Conservation (phyloP, 2,329 filamentous ascomycete genomes). For the Ophiostoma sp. region DNA sequence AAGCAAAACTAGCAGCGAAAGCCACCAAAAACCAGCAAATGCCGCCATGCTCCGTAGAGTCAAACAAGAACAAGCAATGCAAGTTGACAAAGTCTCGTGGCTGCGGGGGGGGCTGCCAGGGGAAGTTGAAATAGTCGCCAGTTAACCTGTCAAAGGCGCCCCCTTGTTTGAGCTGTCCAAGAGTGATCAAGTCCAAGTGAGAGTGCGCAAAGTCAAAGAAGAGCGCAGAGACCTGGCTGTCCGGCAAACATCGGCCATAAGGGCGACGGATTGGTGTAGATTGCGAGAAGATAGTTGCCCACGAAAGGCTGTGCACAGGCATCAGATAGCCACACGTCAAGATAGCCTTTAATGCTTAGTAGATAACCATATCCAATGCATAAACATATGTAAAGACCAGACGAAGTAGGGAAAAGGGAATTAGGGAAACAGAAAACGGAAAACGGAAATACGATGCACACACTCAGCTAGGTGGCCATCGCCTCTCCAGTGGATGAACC, state of each 20-base stretch:
- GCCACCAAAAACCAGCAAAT: constrained; percentile 1
- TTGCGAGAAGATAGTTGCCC: background rate
- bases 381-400: background rate
- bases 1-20: background rate
- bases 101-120: background rate
- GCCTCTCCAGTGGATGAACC: background rate
- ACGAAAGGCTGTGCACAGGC: background rate
- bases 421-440: background rate
- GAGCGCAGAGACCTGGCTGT: background rate
- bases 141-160: background rate
- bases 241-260: constrained; percentile 4
- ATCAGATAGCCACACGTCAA: background rate
- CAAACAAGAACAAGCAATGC: background rate
- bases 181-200: background rate
- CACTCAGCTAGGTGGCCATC: background rate
- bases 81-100: background rate
- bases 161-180: background rate
- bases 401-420: background rate
- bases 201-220: background rate
- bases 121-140: constrained; percentile 3
- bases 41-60: background rate
- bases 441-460: background rate
- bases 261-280: background rate
- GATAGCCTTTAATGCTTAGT: background rate
- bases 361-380: background rate